Conservation (phyloP, 73 alveolate genomes). For the Paramecium sexaurelia region DNA sequence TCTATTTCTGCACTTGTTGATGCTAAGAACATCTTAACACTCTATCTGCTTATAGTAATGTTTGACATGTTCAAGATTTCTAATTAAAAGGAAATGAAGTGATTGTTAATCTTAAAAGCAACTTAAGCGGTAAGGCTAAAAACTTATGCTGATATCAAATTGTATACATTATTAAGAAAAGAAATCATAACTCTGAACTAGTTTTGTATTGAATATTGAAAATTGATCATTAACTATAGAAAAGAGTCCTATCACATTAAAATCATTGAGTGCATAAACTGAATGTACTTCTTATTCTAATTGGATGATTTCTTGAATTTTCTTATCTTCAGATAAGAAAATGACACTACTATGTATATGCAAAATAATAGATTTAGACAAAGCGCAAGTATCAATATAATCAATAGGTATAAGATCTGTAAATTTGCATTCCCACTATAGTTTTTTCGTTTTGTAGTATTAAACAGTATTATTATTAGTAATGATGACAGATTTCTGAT, state of each 20-base stretch:
- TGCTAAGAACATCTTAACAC: neutral
- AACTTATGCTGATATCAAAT: neutral
- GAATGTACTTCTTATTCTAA: neutral
- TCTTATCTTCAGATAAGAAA: neutral
- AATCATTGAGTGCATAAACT: neutral
- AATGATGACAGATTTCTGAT: neutral
- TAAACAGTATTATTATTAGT: neutral
- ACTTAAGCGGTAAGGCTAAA: neutral
- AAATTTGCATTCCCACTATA: neutral
- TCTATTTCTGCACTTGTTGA: neutral
- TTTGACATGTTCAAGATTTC: neutral
- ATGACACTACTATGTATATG: neutral
- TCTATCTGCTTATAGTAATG: neutral
- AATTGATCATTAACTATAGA: neutral
- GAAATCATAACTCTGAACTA: neutral
- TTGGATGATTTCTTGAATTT: neutral
- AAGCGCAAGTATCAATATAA: neutral
- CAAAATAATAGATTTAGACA: neutral
- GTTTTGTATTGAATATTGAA: neutral
- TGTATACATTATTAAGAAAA: neutral
- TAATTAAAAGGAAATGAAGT: neutral
- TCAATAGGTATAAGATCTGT: neutral
- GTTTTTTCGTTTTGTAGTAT: neutral
- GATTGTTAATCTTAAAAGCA: neutral
- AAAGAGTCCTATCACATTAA: neutral